Evolutionary conservation across 345 rosid genomes (phyloP).

Genomic region (Salix purpurea): DNA sequence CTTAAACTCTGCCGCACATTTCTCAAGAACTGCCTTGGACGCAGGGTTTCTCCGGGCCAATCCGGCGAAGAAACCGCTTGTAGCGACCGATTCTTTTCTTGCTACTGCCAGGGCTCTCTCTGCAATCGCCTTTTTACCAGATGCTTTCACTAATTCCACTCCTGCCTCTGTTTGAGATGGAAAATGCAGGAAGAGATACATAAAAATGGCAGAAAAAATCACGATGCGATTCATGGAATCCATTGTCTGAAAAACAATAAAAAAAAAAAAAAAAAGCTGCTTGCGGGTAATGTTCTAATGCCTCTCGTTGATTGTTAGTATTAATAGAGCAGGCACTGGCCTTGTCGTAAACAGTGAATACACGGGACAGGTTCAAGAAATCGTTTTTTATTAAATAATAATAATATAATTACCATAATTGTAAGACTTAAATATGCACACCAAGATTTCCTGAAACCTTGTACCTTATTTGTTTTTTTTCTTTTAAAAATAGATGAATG

Average conservation of each 20-base stretch:
- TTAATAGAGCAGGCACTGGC: neutral
- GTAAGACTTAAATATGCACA: too few relatives aligned
- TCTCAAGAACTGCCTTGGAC: neutral
- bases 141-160: neutral
- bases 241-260: neutral
- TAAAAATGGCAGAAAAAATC: neutral
- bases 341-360: neutral
- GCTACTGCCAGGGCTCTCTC: neutral
- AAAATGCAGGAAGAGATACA: neutral
- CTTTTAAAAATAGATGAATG: too few relatives aligned
- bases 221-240: neutral
- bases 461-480: too few relatives aligned
- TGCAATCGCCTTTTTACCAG: neutral
- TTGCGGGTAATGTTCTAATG: neutral
- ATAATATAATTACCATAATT: too few relatives aligned
- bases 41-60: neutral
- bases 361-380: neutral
- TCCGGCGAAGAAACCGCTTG: neutral
- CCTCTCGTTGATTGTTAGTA: neutral
- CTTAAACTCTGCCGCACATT: neutral
- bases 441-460: too few relatives aligned
- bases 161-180: neutral
- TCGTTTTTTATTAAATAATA: neutral
- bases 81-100: neutral
- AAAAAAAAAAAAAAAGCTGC: neutral